Conservation (phyloP, 768 basidiomycete species). For the Pholiota microspora region DNA sequence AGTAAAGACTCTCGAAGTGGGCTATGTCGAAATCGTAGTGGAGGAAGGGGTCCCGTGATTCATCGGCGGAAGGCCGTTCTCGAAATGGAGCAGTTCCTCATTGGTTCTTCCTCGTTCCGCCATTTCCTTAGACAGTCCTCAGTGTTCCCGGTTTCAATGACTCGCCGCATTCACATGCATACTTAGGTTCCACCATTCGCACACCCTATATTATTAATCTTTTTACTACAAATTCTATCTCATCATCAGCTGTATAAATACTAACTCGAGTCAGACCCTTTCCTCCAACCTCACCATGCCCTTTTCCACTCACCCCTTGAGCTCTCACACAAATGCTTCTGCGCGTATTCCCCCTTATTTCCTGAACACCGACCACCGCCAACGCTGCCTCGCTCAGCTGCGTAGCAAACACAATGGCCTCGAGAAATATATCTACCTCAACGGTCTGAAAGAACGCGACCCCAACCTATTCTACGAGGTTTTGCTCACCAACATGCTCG, state of each 20-base stretch:
- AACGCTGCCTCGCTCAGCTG: slow-evolving; percentile 55
- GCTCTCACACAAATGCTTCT: slow-evolving; percentile 12
- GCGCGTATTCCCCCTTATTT: slow-evolving; percentile 48
- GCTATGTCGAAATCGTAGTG: not conserved
- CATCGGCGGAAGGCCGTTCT: slow-evolving; percentile 35
- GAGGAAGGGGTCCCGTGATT: slow-evolving; percentile 24
- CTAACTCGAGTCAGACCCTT: slow-evolving; percentile 14
- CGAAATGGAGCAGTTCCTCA: slow-evolving; percentile 21
- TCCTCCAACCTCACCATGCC: slow-evolving; percentile 21
- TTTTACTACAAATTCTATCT: slow-evolving; percentile 20
- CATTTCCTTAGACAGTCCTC: slow-evolving; percentile 21
- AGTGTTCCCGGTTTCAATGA: slow-evolving; percentile 23
- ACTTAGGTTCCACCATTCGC: slow-evolving; percentile 7
- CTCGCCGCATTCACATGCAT: slow-evolving; percentile 31
- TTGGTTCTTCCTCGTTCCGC: slow-evolving; percentile 27
- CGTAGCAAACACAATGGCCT: slow-evolving; percentile 54
- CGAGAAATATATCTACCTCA: slow-evolving; percentile 73
- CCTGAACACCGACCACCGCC: slow-evolving; percentile 47
- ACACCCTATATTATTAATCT: slow-evolving; percentile 18
- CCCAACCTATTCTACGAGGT: slow-evolving; percentile 66
- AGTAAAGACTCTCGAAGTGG: not conserved
- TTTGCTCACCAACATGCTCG: slow-evolving; percentile 58
- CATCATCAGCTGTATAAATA: slow-evolving; percentile 26
- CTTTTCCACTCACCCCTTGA: slow-evolving; percentile 15
- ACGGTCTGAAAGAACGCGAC: slow-evolving; percentile 60